These are phyloP conservation scores for Solanum sitiens DNA, from an alignment of 257 asterid genomes.

Conservation along the genomic window DNA sequence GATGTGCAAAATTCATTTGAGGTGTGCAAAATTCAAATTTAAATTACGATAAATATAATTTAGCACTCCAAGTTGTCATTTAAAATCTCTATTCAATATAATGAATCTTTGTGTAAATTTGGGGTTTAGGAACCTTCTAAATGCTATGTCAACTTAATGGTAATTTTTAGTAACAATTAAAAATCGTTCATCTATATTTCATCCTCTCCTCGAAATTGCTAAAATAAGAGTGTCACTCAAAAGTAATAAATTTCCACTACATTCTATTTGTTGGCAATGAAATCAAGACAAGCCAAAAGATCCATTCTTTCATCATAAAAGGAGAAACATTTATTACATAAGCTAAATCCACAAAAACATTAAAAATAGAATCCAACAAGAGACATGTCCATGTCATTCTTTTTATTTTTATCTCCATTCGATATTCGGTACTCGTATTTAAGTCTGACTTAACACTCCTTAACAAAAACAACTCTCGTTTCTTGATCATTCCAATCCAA, in stretches of 20 bases:
- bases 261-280: neutral
- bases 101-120: neutral
- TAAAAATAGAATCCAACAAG: neutral
- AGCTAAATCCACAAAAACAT: neutral
- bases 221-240: neutral
- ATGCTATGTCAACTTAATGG: neutral
- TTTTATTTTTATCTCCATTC: neutral
- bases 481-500: neutral
- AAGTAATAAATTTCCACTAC: neutral
- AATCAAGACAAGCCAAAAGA: neutral
- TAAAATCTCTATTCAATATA: too few relatives aligned
- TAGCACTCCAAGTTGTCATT: too few relatives aligned
- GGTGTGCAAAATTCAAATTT: too few relatives aligned
- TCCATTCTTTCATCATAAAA: neutral
- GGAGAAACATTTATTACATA: neutral
- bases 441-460: neutral
- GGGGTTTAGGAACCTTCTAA: neutral
- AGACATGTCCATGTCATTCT: neutral
- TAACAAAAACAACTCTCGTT: neutral
- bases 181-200: too few relatives aligned
- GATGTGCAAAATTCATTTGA: rapidly evolving
- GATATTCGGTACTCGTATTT: rapidly evolving
- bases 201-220: neutral
- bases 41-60: too few relatives aligned
- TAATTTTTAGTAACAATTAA: too few relatives aligned